Evolutionary conservation across 2,329 filamentous ascomycete species (phyloP).

Genomic region (Fusarium incarnatum): DNA sequence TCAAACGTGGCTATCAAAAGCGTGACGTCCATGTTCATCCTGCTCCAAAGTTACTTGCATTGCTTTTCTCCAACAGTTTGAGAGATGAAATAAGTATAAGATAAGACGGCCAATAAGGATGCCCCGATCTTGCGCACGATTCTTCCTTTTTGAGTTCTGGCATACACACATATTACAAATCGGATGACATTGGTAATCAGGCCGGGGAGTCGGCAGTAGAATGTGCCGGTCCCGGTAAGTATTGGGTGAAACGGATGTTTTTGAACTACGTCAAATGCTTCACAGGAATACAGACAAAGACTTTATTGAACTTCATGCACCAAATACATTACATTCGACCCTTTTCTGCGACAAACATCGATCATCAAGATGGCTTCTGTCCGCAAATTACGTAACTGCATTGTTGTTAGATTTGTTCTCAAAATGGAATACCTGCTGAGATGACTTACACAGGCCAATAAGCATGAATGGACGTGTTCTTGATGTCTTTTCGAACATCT

Average conservation of each 20-base stretch:
- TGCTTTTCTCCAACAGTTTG: neutral
- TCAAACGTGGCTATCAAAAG: neutral
- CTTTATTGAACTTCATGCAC: neutral
- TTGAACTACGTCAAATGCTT: neutral
- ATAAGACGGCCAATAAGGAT: neutral
- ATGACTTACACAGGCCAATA: slow-evolving; percentile 44
- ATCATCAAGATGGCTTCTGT: neutral
- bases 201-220: neutral
- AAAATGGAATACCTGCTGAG: neutral
- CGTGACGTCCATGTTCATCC: neutral
- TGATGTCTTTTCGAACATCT: slow-evolving; percentile 43
- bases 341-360: neutral
- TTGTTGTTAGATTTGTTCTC: neutral
- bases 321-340: neutral
- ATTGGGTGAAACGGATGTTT: neutral
- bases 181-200: neutral
- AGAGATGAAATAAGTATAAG: neutral
- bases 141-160: neutral
- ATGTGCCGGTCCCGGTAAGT: neutral
- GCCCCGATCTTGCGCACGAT: too few species aligned
- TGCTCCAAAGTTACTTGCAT: neutral
- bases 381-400: slow-evolving; percentile 11
- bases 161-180: neutral
- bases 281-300: neutral
- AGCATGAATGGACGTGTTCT: slow-evolving; percentile 43